Evolutionary conservation across 2,329 filamentous ascomycete species (phyloP).

Genomic region (Aschersonia sp.): DNA sequence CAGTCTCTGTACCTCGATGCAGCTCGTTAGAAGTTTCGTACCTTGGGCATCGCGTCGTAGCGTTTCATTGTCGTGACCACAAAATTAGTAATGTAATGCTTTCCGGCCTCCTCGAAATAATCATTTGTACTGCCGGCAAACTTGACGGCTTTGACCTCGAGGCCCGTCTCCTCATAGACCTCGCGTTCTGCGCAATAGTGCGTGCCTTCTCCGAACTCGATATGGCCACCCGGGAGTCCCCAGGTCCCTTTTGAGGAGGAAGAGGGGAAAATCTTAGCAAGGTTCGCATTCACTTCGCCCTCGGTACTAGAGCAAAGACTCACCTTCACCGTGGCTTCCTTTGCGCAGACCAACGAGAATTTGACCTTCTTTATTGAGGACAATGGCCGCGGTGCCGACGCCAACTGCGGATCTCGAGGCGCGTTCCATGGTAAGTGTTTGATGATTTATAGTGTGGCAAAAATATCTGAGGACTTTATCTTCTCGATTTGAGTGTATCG

Average conservation of each 20-base stretch:
- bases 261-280: neutral
- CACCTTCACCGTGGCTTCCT: slow-evolving; percentile 34
- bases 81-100: slow-evolving; percentile 66
- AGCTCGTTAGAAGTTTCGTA: slow-evolving; percentile 12
- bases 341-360: slow-evolving; percentile 32
- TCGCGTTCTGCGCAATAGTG: slow-evolving; percentile 52
- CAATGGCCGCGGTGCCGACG: neutral
- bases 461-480: no score
- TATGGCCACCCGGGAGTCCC: slow-evolving; percentile 61
- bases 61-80: slow-evolving; percentile 37
- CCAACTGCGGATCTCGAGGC: neutral
- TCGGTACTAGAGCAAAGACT: slow-evolving; percentile 1
- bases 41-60: slow-evolving; percentile 33
- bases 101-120: slow-evolving; percentile 40
- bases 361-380: slow-evolving; percentile 16
- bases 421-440: no score
- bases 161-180: slow-evolving; percentile 54
- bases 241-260: slow-evolving; percentile 32
- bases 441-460: no score
- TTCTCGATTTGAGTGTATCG: no score
- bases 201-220: slow-evolving; percentile 53
- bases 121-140: slow-evolving; percentile 53
- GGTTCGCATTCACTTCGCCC: neutral
- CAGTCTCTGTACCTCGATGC: neutral
- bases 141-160: slow-evolving; percentile 35